Base-by-base conservation (phyloP, 352 stramenopile genomes). In the Discostella stelligera region DNA sequence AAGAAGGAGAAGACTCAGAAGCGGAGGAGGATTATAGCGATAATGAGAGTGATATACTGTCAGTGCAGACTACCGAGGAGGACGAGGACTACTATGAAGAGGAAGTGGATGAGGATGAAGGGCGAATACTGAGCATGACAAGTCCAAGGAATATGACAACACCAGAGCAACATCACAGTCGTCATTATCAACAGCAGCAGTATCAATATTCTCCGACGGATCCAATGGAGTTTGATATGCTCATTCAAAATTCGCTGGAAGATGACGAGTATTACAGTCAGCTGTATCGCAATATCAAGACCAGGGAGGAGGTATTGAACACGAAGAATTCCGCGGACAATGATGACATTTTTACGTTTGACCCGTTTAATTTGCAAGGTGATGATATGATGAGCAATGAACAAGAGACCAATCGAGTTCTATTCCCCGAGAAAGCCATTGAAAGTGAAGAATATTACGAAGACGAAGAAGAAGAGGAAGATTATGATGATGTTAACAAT, bases 171-270 rank as follows among this genome's bases (percentile, higher is more conserved):
- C 7, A 44, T 2, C 37, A 10, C 13, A 1, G 7, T 10, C 37
- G 7, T 14, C 37, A 14, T 44, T 2, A 10, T 44, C 37, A 44
- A 44, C 37, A 44, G 37, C 37, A 44, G 37, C 37, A 39, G 32
- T 4, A 68, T 10, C 44, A 69, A 20, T 46, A 52, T 27, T 60
- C 62, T 0, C 46, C 62, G 41, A 60, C 46, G 23, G 62, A 69
- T 56, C 62, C 50, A 50, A 60, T 60, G 16, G 62, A 69, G n/a
- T 69, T 69, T 23, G 62, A 69, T 18, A n/a, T 30, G 30, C 62
- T 60, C 20, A 50, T 52, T 14, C 10, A 69, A 14, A n/a, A 44
- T 61, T 61, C 20, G 14, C 23, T 61, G 0, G 53, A 41, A 32
- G 25, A 46, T 16, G 53, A 61, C 10, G 53, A 61, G 6, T 61